Evolutionary conservation across 768 basidiomycete genomes (phyloP), one percentile per base, ranked within the genome.

Genomic region (Heimioporus sp.): DNA sequence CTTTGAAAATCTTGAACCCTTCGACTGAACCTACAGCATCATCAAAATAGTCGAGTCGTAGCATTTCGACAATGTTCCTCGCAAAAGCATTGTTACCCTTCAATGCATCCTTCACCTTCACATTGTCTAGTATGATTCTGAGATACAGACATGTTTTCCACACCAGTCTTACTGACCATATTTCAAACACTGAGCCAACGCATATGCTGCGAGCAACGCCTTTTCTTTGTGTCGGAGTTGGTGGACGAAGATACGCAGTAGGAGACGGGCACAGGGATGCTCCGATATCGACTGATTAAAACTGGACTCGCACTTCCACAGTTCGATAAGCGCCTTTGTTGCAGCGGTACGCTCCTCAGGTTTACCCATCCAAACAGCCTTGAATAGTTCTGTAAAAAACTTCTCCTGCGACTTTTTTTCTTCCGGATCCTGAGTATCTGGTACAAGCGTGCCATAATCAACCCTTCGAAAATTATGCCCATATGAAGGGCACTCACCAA

Each of bases 141-240:
- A 43, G 43, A 35, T 2, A 19, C 4, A 11, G 7, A 34, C 8
- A 12, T 8, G 16, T 9, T 12, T 21, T 2, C n/a, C 5, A n/a
- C 10, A 5, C 15, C 13, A 6, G 9, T 13, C 16, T 16, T 16
- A 21, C 50, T 37, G 6, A 51, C 56, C 11, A 20, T 57, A 42
- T 17, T 48, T 42, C 38, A 54, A 28, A 15, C 49, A 51, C 5
- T 10, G 21, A 4, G 38, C 32, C 24, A 57, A 44, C 10, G 63
- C 60, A 7, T 64, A 59, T 15, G 60, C 60, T 28, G 57, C 59
- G 5, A 65, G 54, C 10, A 65, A 45, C 3, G 63, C 54, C 6
- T 36, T 51, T 10, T 56, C 48, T 38, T 53, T 60, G 2, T 40
- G 51, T 43, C 46, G 52, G 39, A 64, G 20, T 17, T 60, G 57